These are phyloP conservation scores for Kernera saxatilis DNA, from an alignment of 345 rosid species.

Conservation along the genomic window DNA sequence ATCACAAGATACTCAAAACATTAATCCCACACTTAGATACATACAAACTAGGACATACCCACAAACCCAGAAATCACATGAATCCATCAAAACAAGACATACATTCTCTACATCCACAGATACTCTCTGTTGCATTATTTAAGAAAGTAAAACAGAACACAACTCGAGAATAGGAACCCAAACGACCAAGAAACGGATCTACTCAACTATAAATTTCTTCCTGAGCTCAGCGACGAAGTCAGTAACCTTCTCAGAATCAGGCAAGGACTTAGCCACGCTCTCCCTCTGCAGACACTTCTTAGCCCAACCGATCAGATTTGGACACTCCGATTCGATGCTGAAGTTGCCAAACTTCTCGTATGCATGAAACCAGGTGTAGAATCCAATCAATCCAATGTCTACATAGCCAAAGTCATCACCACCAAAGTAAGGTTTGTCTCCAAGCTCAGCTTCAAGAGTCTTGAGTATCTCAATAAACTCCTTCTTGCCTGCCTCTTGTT, in stretches of 20 bases:
- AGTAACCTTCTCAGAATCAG: conserved; percentile 24
- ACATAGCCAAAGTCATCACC: conserved; percentile 19
- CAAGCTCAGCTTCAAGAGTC: conserved; percentile 28
- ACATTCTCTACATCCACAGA: background rate
- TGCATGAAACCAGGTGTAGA: conserved; percentile 19
- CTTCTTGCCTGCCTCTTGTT: conserved; percentile 22
- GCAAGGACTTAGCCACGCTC: conserved; percentile 28
- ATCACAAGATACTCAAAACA: too few relatives aligned
- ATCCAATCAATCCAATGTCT: conserved; percentile 24
- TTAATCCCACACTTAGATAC: background rate
- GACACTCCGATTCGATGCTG: conserved; percentile 20
- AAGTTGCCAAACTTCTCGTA: conserved; percentile 27
- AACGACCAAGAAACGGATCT: background rate
- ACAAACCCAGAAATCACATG: background rate
- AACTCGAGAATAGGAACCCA: background rate
- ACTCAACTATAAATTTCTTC: background rate
- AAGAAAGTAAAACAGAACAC: background rate
- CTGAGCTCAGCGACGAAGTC: conserved; percentile 4
- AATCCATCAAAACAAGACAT: background rate
- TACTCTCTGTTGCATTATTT: conserved; percentile 1
- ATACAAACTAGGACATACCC: background rate
- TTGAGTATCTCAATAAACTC: conserved; percentile 18
- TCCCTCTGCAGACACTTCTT: conserved; percentile 29
- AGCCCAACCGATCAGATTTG: conserved; percentile 21
- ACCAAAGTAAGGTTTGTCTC: conserved; percentile 25